Evolutionary conservation across 139 green algal genomes (phyloP).

Genomic region (Haematococcus sp.): DNA sequence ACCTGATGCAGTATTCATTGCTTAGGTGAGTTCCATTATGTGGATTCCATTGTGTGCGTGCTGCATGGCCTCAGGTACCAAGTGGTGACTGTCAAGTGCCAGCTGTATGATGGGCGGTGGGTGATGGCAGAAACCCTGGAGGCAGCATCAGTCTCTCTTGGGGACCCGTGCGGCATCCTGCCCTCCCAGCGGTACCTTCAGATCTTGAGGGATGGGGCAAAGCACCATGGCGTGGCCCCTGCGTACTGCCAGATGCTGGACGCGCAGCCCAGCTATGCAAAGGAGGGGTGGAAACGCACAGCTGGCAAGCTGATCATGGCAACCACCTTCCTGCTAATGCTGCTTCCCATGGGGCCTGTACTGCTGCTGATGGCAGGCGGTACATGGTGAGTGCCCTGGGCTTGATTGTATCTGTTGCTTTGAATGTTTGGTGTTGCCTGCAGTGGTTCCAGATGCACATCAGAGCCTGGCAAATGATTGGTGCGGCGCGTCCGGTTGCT

Average conservation of each 20-base stretch:
- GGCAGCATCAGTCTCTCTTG: conserved; percentile 18
- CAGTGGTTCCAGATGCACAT: too few relatives aligned
- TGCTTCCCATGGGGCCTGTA: background rate
- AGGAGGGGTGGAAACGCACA: background rate
- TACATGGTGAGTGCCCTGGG: background rate
- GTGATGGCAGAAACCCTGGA: conserved; percentile 23
- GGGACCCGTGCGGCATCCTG: background rate
- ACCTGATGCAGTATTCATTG: too few relatives aligned
- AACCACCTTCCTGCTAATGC: background rate
- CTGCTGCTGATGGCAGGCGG: background rate
- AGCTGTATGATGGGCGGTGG: conserved; percentile 25
- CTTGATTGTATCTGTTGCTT: too few relatives aligned
- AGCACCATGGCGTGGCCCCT: background rate
- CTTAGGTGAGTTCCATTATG: too few relatives aligned
- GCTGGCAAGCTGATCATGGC: background rate
- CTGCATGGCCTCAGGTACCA: conserved; percentile 25
- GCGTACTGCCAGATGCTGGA: conserved; percentile 5
- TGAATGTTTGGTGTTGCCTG: too few relatives aligned
- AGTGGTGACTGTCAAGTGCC: conserved; percentile 23
- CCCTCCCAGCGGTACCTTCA: conserved; percentile 38
- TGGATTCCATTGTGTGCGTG: too few relatives aligned
- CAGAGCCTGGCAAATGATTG: too few relatives aligned
- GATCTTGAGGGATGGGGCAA: conserved; percentile 23
- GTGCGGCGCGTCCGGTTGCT: too few relatives aligned
- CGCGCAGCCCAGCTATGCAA: background rate